A percentile compares a stretch with the other conserved stretches of the same genome.
Conservation (phyloP, 169 alveolate genomes). For the Eimeria zaria region DNA sequence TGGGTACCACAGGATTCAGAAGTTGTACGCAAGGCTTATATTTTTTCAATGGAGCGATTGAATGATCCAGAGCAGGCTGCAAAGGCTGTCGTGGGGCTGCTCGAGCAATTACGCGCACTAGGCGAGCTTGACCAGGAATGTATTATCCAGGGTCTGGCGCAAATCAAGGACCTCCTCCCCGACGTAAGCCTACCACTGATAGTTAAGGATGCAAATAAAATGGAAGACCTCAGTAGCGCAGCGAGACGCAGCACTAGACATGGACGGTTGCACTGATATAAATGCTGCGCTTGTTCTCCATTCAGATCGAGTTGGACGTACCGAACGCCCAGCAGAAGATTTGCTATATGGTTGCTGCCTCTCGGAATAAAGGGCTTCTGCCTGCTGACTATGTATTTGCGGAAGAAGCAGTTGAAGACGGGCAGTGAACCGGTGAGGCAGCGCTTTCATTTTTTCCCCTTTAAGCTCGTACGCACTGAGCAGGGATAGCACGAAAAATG, state of each 20-base stretch:
- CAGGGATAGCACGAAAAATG: constrained; percentile 26
- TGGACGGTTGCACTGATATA: not conserved
- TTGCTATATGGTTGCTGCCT: constrained; percentile 79
- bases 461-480: constrained; percentile 15
- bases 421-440: constrained; percentile 26
- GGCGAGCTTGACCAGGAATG: constrained; percentile 78
- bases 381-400: constrained; percentile 80
- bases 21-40: constrained; percentile 72
- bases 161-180: constrained; percentile 41
- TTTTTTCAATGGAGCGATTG: constrained; percentile 76
- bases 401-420: constrained; percentile 72
- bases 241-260: not conserved
- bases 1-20: constrained; percentile 69
- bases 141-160: constrained; percentile 74
- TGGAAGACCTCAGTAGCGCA: not conserved
- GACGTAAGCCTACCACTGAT: constrained; percentile 45
- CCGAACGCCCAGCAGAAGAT: constrained; percentile 77
- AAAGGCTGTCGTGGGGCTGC: constrained; percentile 72
- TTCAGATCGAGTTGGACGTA: constrained; percentile 79
- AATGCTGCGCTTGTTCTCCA: not conserved
- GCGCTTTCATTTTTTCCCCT: constrained; percentile 37
- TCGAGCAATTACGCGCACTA: constrained; percentile 63
- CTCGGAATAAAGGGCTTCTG: constrained; percentile 61
- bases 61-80: constrained; percentile 63
- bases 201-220: not conserved